Percentiles rank a stretch among this genome's conserved stretches.
phyloP scores from a whole-genome alignment of 306 rosid genomes.

The Glycine soja region DNA sequence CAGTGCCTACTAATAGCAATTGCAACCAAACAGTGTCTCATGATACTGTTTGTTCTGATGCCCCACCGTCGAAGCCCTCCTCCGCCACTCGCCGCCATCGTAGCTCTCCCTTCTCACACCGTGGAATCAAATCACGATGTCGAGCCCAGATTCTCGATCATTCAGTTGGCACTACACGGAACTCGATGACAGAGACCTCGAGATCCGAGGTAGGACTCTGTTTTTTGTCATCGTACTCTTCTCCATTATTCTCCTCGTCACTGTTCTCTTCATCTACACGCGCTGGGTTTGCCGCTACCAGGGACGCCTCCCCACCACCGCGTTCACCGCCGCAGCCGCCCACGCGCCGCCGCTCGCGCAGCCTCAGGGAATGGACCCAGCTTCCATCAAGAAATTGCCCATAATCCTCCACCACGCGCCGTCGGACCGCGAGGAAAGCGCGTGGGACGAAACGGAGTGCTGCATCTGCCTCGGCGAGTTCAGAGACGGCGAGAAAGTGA shows the following conservation, averaged over 20 bases:
- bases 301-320: conserved; percentile 21
- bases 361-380: conserved; percentile 61
- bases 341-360: conserved; percentile 47
- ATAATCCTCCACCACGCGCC: conserved; percentile 57
- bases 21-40: not conserved
- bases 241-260: conserved; percentile 59
- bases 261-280: conserved; percentile 73
- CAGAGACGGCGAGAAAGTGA: conserved; percentile 74
- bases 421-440: conserved; percentile 18
- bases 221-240: conserved; percentile 70
- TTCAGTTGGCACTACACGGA: conserved; percentile 71
- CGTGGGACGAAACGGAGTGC: conserved; percentile 67
- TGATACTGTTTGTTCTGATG: conserved; percentile 38
- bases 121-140: conserved; percentile 29
- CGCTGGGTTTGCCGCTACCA: conserved; percentile 79
- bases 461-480: conserved; percentile 79
- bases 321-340: not conserved
- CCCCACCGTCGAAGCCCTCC: conserved; percentile 12
- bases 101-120: too few species aligned
- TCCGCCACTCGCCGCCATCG: conserved; percentile 27
- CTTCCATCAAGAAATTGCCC: conserved; percentile 58
- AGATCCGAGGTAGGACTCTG: conserved; percentile 71
- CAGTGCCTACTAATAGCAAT: not conserved
- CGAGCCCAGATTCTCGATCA: conserved; percentile 50
- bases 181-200: conserved; percentile 64